Conservation (phyloP, 495 filamentous ascomycete genomes). For the Parathielavia appendiculata region DNA sequence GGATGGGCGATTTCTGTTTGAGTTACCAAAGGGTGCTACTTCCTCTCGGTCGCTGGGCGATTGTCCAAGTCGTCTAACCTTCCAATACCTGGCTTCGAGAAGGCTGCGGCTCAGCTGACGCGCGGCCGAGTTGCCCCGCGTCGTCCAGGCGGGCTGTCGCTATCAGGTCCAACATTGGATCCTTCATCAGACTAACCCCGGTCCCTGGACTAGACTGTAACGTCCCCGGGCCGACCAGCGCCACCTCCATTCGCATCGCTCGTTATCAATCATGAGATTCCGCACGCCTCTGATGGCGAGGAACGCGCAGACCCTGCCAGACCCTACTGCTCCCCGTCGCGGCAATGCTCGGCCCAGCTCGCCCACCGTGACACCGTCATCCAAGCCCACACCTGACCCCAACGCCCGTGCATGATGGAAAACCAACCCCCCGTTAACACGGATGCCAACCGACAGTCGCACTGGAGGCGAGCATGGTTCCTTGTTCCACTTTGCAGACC, state of each 20-base stretch:
- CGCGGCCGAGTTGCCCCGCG: neutral
- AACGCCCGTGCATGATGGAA: too few species aligned
- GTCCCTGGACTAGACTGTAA: too few species aligned
- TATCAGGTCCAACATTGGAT: too few species aligned
- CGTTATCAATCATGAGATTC: too few species aligned
- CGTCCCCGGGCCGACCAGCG: too few species aligned
- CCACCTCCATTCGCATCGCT: neutral
- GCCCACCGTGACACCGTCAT: too few species aligned
- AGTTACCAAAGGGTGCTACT: constrained; percentile 6
- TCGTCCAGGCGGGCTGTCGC: too few species aligned
- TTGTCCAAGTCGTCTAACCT: constrained; percentile 1
- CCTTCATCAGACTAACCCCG: too few species aligned
- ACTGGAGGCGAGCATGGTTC: neutral
- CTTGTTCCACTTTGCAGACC: constrained; percentile 11
- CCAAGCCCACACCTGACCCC: too few species aligned
- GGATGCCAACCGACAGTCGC: neutral
- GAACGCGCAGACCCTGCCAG: too few species aligned
- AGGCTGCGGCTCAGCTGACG: neutral
- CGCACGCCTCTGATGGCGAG: too few species aligned
- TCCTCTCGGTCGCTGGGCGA: neutral
- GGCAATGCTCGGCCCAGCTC: neutral
- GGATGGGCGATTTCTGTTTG: constrained; percentile 9
- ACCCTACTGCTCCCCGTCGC: neutral
- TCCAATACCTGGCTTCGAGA: neutral
- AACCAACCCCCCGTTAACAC: neutral